These are phyloP conservation scores for Solanum pennellii DNA, from an alignment of 257 asterid species.

Conservation along the genomic window DNA sequence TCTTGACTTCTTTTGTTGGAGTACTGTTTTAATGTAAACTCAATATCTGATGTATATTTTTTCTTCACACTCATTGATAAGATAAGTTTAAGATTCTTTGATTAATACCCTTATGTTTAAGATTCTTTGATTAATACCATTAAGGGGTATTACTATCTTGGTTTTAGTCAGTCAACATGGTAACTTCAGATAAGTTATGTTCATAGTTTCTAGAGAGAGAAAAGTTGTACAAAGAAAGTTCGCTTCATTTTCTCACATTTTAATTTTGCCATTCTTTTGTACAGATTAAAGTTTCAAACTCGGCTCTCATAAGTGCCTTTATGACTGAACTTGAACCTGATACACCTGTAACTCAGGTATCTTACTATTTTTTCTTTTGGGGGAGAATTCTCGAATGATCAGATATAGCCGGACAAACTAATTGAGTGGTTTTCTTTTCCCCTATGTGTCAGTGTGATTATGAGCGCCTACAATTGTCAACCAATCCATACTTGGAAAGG, in stretches of 20 bases:
- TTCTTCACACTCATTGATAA: not conserved
- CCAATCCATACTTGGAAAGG: constrained; percentile 73
- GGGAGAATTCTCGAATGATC: not conserved
- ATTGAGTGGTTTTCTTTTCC: not conserved
- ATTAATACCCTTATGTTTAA: not conserved
- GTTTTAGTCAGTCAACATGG: not conserved
- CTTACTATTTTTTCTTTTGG: not conserved
- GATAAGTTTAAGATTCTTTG: not conserved
- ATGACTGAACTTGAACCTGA: constrained; percentile 93
- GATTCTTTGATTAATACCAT: not conserved
- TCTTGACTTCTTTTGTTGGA: not conserved
- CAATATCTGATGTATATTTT: not conserved
- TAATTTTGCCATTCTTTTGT: not conserved
- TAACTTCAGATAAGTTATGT: not conserved
- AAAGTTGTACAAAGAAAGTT: not conserved
- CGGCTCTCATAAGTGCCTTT: constrained; percentile 92
- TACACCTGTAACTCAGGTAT: constrained; percentile 76
- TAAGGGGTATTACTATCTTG: not conserved
- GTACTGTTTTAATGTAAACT: not conserved
- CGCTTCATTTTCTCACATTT: not conserved
- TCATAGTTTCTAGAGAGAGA: not conserved
- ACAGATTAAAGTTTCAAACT: constrained; percentile 94
- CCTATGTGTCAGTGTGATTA: constrained; percentile 55
- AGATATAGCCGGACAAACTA: not conserved
- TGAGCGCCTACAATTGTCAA: constrained; percentile 83